Evolutionary conservation across 768 basidiomycete genomes (phyloP).

Genomic region (Trichaptum fuscoviolaceum): DNA sequence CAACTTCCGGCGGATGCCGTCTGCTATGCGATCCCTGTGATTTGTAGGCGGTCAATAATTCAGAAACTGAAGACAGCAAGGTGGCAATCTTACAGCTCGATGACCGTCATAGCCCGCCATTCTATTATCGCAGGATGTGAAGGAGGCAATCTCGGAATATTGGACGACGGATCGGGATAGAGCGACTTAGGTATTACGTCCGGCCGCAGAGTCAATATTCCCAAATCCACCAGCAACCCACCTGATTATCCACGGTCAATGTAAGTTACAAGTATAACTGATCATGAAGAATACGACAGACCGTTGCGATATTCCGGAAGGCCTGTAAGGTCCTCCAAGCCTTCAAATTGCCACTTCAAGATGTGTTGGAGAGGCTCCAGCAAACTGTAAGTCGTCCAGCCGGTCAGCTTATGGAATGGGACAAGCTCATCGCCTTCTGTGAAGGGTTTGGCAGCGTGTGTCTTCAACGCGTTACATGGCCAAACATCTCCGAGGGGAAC

Average conservation of each 20-base stretch:
- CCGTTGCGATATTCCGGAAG: conserved; percentile 95
- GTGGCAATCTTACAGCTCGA: conserved; percentile 63
- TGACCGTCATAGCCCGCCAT: conserved; percentile 95
- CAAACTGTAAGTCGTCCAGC: conserved; percentile 90
- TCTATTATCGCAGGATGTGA: conserved; percentile 91
- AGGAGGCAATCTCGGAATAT: conserved; percentile 60
- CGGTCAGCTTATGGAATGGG: conserved; percentile 94
- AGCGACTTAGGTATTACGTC: conserved; percentile 39
- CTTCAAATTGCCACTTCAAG: conserved; percentile 77
- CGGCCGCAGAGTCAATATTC: conserved; percentile 66
- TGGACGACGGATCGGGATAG: conserved; percentile 39
- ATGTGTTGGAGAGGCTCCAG: conserved; percentile 77
- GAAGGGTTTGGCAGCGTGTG: conserved; percentile 14
- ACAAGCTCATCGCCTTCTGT: conserved; percentile 67
- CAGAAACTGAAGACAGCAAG: conserved; percentile 5
- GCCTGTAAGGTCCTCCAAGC: conserved; percentile 82
- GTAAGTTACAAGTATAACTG: conserved; percentile 8
- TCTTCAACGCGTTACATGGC: conserved; percentile 61
- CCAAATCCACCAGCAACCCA: conserved; percentile 82
- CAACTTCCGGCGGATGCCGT: conserved; percentile 58
- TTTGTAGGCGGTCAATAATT: conserved; percentile 5
- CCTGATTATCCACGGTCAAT: conserved; percentile 37
- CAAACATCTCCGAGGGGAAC: conserved; percentile 88
- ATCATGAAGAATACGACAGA: conserved; percentile 19
- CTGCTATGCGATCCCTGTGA: conserved; percentile 73